A percentile compares a stretch with the other conserved stretches of the same genome.
Conservation (phyloP, 2,329 filamentous ascomycete species). For the Nectriaceae sp. region DNA sequence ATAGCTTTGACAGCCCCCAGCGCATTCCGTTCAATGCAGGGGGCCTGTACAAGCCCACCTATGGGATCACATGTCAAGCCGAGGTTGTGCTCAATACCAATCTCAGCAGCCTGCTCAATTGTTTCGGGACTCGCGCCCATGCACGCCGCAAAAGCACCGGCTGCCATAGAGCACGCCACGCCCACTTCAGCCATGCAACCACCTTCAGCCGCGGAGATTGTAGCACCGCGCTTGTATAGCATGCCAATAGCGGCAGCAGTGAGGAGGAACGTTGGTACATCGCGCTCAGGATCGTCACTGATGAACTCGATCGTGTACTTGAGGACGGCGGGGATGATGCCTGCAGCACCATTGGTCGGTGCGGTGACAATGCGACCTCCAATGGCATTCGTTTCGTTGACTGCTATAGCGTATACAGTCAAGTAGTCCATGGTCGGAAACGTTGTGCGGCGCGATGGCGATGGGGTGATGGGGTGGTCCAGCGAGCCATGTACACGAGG, state of each 20-base stretch:
- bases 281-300: slow-evolving; percentile 51
- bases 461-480: slow-evolving; percentile 47
- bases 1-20: slow-evolving; percentile 54
- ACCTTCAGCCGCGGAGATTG: slow-evolving; percentile 53
- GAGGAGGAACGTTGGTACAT: slow-evolving; percentile 50
- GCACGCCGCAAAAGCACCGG: slow-evolving; percentile 51
- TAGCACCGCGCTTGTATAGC: slow-evolving; percentile 55
- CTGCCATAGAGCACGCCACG: slow-evolving; percentile 54
- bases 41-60: slow-evolving; percentile 51
- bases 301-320: slow-evolving; percentile 53
- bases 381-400: slow-evolving; percentile 55
- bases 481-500: slow-evolving; percentile 47
- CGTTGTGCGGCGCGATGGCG: slow-evolving; percentile 46
- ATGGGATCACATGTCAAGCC: slow-evolving; percentile 54
- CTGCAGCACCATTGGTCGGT: slow-evolving; percentile 52
- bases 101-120: slow-evolving; percentile 53
- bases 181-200: slow-evolving; percentile 57
- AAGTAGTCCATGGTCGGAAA: slow-evolving; percentile 54
- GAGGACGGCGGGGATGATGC: slow-evolving; percentile 52
- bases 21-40: slow-evolving; percentile 54
- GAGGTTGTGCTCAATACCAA: slow-evolving; percentile 55
- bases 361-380: slow-evolving; percentile 54
- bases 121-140: slow-evolving; percentile 53
- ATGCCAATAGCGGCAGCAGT: slow-evolving; percentile 53
- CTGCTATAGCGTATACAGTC: slow-evolving; percentile 52